Conservation (phyloP, 73 alveolate species). For the Uronychia setigera region DNA sequence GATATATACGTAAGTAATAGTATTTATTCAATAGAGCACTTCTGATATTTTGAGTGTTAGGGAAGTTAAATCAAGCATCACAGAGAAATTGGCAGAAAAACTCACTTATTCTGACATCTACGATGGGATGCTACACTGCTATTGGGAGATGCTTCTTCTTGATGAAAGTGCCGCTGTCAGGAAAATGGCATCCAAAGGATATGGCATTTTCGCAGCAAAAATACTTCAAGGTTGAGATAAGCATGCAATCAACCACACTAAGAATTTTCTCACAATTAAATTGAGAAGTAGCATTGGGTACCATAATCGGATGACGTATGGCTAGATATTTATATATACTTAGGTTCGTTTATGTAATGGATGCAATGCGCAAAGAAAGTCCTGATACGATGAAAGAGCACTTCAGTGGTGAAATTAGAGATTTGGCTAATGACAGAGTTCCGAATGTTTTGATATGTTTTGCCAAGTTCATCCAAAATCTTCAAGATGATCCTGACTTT, state of each 20-base stretch:
- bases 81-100: neutral
- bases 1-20: neutral
- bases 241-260: neutral
- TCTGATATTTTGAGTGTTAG: neutral
- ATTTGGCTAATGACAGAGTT: neutral
- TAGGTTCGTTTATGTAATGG: neutral
- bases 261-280: neutral
- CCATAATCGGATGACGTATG: neutral
- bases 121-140: neutral
- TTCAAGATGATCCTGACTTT: neutral
- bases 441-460: neutral
- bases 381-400: neutral
- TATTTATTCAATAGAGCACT: neutral
- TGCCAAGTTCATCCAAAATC: neutral
- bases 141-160: neutral
- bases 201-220: neutral
- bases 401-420: neutral
- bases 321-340: neutral
- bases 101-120: neutral
- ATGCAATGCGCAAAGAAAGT: neutral
- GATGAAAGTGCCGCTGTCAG: neutral
- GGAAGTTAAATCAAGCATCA: neutral
- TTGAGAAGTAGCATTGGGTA: neutral
- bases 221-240: neutral
- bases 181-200: neutral